Evolutionary conservation across 2,329 filamentous ascomycete genomes (phyloP).

Genomic region (Hypoxylon sp.): DNA sequence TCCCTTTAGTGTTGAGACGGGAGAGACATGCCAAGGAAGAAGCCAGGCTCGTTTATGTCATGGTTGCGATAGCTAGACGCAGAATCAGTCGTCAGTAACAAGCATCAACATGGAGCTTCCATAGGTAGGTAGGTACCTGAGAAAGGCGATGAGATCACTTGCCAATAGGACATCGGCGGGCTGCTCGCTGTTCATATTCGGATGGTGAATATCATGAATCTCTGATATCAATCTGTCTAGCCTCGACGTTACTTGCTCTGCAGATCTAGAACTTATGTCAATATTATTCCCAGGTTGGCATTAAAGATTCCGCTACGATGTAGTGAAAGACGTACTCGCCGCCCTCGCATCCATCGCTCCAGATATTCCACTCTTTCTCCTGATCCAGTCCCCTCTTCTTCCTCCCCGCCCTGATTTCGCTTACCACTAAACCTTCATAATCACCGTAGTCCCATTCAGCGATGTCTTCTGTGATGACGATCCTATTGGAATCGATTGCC

Average conservation of each 20-base stretch:
- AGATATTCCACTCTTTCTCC: neutral
- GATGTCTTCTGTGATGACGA: neutral
- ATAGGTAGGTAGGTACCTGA: too few species aligned
- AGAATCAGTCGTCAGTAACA: neutral
- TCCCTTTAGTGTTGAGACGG: too few species aligned
- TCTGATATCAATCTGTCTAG: neutral
- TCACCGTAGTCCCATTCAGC: neutral
- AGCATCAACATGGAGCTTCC: neutral
- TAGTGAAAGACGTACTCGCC: neutral
- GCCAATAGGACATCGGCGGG: too few species aligned
- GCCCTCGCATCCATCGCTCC: neutral
- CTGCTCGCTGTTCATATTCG: too few species aligned
- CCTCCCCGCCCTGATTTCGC: neutral
- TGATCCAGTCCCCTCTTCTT: neutral
- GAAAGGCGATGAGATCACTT: too few species aligned
- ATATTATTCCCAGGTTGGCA: neutral
- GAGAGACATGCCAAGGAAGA: too few species aligned
- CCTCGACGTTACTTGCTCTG: neutral
- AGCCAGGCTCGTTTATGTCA: too few species aligned
- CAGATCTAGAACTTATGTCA: neutral
- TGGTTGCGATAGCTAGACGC: too few species aligned
- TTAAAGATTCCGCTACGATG: neutral
- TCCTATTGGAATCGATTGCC: neutral
- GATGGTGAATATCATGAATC: neutral
- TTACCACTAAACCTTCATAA: neutral